Conservation (phyloP, 345 rosid species). For the Camelina neglecta region DNA sequence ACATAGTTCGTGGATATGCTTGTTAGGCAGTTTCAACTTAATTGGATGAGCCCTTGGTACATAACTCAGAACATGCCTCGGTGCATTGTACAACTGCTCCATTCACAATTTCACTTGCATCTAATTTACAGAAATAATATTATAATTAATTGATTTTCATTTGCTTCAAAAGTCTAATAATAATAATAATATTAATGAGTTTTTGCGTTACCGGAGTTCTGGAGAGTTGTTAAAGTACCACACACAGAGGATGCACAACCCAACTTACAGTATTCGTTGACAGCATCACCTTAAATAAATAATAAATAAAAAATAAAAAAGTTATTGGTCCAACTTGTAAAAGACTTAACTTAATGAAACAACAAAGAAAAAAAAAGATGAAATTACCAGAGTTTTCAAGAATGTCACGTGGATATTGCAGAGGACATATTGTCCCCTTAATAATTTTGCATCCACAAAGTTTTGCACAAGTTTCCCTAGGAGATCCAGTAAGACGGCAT, state of each 20-base stretch:
- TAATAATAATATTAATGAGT: neutral
- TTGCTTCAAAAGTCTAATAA: neutral
- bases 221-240: neutral
- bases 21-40: neutral
- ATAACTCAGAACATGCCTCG: neutral
- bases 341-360: no score
- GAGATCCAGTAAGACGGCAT: no score
- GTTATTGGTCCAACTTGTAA: neutral
- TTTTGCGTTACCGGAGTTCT: neutral
- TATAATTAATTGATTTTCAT: neutral
- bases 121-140: neutral
- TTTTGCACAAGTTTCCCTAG: no score
- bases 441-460: no score
- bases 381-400: no score
- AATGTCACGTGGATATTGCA: no score
- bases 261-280: neutral
- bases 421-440: neutral
- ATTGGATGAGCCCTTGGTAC: neutral
- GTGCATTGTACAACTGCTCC: neutral
- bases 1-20: no score
- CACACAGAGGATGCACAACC: neutral
- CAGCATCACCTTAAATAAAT: neutral
- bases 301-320: no score
- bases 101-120: neutral
- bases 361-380: no score